Conservation (phyloP, 768 basidiomycete genomes). For the Psilocybe sp. region DNA sequence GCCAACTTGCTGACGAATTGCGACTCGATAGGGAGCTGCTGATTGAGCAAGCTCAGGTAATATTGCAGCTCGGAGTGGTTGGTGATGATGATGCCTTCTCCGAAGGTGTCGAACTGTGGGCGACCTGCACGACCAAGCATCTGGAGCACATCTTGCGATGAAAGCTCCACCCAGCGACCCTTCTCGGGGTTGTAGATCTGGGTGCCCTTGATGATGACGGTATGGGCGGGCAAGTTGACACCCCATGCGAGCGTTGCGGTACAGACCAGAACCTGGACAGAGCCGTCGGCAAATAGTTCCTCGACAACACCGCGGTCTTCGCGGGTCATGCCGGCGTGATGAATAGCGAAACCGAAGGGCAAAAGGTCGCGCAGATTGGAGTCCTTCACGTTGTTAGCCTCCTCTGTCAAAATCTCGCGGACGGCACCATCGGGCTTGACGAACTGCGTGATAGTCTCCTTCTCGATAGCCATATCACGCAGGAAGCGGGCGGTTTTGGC, state of each 20-base stretch:
- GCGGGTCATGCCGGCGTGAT: conserved; percentile 94
- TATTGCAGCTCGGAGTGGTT: conserved; percentile 97
- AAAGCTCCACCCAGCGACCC: conserved; percentile 95
- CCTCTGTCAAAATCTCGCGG: conserved; percentile 84
- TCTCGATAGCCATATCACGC: conserved; percentile 92
- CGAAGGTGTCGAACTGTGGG: conserved; percentile 95
- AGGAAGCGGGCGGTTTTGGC: conserved; percentile 95
- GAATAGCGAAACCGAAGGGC: conserved; percentile 96
- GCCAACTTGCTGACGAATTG: conserved; percentile 91
- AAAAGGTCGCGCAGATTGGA: conserved; percentile 81
- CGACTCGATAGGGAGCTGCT: conserved; percentile 95
- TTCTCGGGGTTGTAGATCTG: conserved; percentile 99
- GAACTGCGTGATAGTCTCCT: conserved; percentile 94
- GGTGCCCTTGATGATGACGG: conserved; percentile 99
- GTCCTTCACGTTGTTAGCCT: conserved; percentile 82
- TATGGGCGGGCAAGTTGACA: conserved; percentile 96
- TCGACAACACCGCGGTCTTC: conserved; percentile 92
- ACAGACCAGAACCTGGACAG: conserved; percentile 91
- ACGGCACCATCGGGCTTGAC: conserved; percentile 92
- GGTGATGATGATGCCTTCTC: conserved; percentile 98
- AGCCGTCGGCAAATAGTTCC: conserved; percentile 89
- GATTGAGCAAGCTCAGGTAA: conserved; percentile 91
- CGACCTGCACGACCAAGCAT: conserved; percentile 98
- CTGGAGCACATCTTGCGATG: conserved; percentile 93
- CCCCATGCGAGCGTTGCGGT: conserved; percentile 99